phyloP scores from a whole-genome alignment of 345 rosid genomes.

The Leavenworthia alabamica region DNA sequence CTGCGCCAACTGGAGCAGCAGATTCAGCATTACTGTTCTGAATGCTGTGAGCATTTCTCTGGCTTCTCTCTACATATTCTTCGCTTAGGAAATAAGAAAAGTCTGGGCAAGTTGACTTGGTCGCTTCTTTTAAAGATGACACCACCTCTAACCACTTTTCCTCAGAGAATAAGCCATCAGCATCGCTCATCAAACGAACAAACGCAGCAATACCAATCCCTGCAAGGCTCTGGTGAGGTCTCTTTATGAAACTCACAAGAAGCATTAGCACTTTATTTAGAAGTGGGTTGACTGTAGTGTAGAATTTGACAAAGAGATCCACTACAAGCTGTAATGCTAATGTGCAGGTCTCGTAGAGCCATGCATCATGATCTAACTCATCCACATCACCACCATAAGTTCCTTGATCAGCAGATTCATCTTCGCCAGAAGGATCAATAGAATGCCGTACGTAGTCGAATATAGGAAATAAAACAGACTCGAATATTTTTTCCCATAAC shows the following conservation, averaged over 20 bases:
- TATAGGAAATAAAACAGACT: slow-evolving; percentile 89
- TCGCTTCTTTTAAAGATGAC: slow-evolving; percentile 75
- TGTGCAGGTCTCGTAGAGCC: slow-evolving; percentile 99
- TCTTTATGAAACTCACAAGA: slow-evolving; percentile 82
- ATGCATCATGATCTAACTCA: slow-evolving; percentile 93
- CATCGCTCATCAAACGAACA: slow-evolving; percentile 96
- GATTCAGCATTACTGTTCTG: slow-evolving; percentile 41
- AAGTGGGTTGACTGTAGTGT: slow-evolving; percentile 87
- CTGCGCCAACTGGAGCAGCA: slow-evolving; percentile 31
- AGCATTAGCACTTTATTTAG: slow-evolving; percentile 70
- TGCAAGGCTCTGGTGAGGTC: slow-evolving; percentile 99
- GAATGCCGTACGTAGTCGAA: slow-evolving; percentile 97
- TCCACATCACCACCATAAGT: slow-evolving; percentile 48
- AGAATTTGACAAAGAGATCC: slow-evolving; percentile 95
- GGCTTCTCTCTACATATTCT: slow-evolving; percentile 37
- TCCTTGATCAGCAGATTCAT: slow-evolving; percentile 49
- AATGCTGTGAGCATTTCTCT: slow-evolving; percentile 27
- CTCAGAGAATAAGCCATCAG: slow-evolving; percentile 79
- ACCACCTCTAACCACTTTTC: slow-evolving; percentile 96
- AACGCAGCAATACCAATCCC: slow-evolving; percentile 97
- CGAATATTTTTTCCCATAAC: slow-evolving; percentile 87
- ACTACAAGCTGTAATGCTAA: slow-evolving; percentile 94
- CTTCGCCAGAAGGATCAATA: slow-evolving; percentile 89
- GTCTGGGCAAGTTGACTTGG: slow-evolving; percentile 78
- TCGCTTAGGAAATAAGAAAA: slow-evolving; percentile 55